A percentile compares a stretch with the other conserved stretches of the same genome.
phyloP scores from a whole-genome alignment of 495 filamentous ascomycete species.

The Podospora australis region DNA sequence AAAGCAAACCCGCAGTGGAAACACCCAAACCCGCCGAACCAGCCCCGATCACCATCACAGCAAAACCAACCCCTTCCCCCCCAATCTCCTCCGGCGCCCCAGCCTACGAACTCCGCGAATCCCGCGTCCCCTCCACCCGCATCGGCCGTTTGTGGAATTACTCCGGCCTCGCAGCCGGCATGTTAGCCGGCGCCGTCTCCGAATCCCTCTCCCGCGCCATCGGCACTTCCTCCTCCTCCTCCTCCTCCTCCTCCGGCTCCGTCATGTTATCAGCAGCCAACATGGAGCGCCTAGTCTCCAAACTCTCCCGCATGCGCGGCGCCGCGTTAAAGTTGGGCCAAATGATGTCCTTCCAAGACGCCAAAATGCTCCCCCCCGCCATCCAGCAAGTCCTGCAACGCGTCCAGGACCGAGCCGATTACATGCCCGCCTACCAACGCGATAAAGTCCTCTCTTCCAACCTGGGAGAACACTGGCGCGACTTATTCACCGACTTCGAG shows the following conservation, averaged over 20 bases:
- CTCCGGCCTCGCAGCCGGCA: constrained; percentile 82
- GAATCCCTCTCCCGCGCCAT: constrained; percentile 71
- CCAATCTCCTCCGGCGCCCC: constrained; percentile 9
- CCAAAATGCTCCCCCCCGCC: constrained; percentile 84
- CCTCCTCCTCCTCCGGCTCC: constrained; percentile 52
- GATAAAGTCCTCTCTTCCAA: constrained; percentile 72
- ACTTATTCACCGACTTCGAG: constrained; percentile 75
- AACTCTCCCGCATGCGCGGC: constrained; percentile 91
- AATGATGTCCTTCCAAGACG: constrained; percentile 96
- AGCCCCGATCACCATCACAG: not conserved
- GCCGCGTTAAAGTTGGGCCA: constrained; percentile 98
- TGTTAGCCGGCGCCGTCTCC: constrained; percentile 88
- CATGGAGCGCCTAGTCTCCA: constrained; percentile 85
- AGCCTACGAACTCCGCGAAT: constrained; percentile 74
- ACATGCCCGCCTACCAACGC: constrained; percentile 92
- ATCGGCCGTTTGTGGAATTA: constrained; percentile 91
- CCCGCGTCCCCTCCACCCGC: constrained; percentile 81
- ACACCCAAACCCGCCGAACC: not conserved
- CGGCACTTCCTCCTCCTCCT: constrained; percentile 44
- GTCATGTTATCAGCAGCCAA: constrained; percentile 84
- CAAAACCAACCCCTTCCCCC: not conserved
- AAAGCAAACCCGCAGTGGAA: not conserved
- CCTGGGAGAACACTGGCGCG: constrained; percentile 79
- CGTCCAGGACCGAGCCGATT: constrained; percentile 94
- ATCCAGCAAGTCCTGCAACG: constrained; percentile 84